Percentiles rank a stretch among this genome's conserved stretches.
These are phyloP conservation scores for Jamesozyma piceae DNA, from an alignment of 805 yeast species.

Conservation along the genomic window DNA sequence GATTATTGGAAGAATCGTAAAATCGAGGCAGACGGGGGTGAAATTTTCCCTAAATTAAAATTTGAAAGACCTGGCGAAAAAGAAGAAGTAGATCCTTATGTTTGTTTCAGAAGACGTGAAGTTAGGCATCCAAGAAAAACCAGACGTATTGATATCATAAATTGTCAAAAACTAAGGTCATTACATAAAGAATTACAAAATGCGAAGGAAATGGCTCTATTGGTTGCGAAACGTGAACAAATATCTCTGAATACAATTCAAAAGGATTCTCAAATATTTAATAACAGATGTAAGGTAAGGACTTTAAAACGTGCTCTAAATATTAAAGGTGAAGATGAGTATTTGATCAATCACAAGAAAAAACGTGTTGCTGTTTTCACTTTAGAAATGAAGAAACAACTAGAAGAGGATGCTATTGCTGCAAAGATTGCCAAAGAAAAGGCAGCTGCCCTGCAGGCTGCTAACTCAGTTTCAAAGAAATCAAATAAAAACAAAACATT, in stretches of 20 bases:
- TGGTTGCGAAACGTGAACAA: conserved; percentile 59
- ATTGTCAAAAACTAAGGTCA: conserved; percentile 70
- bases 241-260: conserved; percentile 42
- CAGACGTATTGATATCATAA: conserved; percentile 84
- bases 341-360: conserved; percentile 67
- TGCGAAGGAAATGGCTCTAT: conserved; percentile 58
- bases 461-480: conserved; percentile 6
- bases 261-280: conserved; percentile 59
- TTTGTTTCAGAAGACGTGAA: conserved; percentile 91
- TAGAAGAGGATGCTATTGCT: conserved; percentile 11
- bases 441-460: conserved; percentile 8
- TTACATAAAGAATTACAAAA: conserved; percentile 68
- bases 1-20: conserved; percentile 76
- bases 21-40: conserved; percentile 56
- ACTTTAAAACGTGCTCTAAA: conserved; percentile 64
- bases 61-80: conserved; percentile 83
- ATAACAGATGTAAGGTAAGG: conserved; percentile 63
- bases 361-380: conserved; percentile 32
- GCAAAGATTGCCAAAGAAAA: conserved; percentile 11
- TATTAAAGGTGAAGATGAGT: conserved; percentile 77
- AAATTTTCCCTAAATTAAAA: conserved; percentile 64
- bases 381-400: conserved; percentile 13
- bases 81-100: conserved; percentile 90
- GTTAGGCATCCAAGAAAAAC: conserved; percentile 93
- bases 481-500: conserved; percentile 10